Conservation (phyloP, 2,329 filamentous ascomycete species). For the Phaeosphaeriaceae sp. region DNA sequence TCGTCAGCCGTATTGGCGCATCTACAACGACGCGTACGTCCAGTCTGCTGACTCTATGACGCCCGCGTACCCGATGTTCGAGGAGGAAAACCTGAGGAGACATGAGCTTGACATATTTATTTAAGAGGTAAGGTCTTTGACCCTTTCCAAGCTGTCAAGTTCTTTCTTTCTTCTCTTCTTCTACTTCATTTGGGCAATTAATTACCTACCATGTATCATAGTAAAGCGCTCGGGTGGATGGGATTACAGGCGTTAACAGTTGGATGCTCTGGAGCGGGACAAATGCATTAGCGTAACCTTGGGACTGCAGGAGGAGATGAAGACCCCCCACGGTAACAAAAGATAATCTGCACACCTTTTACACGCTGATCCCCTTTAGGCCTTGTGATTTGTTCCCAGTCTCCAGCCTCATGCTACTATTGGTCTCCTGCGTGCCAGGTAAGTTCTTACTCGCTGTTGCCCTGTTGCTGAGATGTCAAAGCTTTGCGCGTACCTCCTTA, state of each 20-base stretch:
- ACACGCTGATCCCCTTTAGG: constrained; percentile 31
- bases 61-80: constrained; percentile 90
- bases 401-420: constrained; percentile 1
- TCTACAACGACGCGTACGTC: constrained; percentile 98
- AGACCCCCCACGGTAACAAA: constrained; percentile 28
- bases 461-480: constrained; percentile 6
- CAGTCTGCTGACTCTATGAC: constrained; percentile 93
- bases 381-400: constrained; percentile 17
- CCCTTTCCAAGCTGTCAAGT: neutral
- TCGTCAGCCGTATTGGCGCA: constrained; percentile 89
- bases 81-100: constrained; percentile 79
- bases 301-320: constrained; percentile 1
- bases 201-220: constrained; percentile 8
- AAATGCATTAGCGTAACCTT: neutral
- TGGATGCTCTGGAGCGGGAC: neutral
- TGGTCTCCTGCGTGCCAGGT: constrained; percentile 12
- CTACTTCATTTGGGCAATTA: constrained; percentile 4
- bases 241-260: constrained; percentile 5
- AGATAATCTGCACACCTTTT: constrained; percentile 28
- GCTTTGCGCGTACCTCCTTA: neutral
- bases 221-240: constrained; percentile 6
- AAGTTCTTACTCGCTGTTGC: constrained; percentile 14
- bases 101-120: constrained; percentile 85
- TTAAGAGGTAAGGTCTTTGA: constrained; percentile 53
- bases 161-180: neutral